Conservation (phyloP, 495 filamentous ascomycete genomes). For the Apodospora peruviana region DNA sequence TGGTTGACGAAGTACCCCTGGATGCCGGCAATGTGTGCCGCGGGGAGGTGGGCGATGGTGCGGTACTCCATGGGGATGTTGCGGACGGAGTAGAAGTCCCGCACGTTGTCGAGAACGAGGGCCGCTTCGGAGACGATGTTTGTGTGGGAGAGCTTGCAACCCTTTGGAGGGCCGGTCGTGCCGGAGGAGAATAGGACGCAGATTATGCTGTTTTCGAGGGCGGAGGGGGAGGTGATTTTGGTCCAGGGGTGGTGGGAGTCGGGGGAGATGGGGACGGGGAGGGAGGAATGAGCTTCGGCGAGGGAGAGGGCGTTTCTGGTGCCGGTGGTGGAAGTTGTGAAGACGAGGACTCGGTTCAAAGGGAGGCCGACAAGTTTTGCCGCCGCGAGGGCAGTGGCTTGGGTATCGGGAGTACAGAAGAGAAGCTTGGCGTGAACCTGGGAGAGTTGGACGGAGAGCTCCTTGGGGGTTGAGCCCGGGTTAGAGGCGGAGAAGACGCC, state of each 20-base stretch:
- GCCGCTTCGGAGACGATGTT: conserved; percentile 49
- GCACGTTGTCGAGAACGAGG: conserved; percentile 13
- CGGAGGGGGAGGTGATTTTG: conserved; percentile 36
- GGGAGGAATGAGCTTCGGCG: neutral
- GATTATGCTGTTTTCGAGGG: conserved; percentile 25
- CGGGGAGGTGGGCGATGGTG: conserved; percentile 47
- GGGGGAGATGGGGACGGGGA: conserved; percentile 16
- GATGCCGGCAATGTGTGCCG: conserved; percentile 35
- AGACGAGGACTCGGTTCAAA: conserved; percentile 27
- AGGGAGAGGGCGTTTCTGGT: conserved; percentile 11
- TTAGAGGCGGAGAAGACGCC: conserved; percentile 45
- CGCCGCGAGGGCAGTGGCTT: conserved; percentile 54
- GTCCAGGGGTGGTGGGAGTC: conserved; percentile 32
- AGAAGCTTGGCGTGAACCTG: conserved; percentile 48
- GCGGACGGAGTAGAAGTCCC: conserved; percentile 2
- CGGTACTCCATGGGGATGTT: conserved; percentile 11
- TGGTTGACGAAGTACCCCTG: conserved; percentile 39
- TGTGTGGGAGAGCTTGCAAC: conserved; percentile 68
- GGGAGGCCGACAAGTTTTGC: conserved; percentile 53
- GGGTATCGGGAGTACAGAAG: conserved; percentile 41
- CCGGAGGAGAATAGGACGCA: conserved; percentile 85
- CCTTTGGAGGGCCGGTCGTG: conserved; percentile 79
- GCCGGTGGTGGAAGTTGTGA: conserved; percentile 16
- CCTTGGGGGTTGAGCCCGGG: conserved; percentile 33
- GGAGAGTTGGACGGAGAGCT: conserved; percentile 37